These are phyloP conservation scores for Combretum micranthum DNA, from an alignment of 345 rosid species.

Conservation along the genomic window DNA sequence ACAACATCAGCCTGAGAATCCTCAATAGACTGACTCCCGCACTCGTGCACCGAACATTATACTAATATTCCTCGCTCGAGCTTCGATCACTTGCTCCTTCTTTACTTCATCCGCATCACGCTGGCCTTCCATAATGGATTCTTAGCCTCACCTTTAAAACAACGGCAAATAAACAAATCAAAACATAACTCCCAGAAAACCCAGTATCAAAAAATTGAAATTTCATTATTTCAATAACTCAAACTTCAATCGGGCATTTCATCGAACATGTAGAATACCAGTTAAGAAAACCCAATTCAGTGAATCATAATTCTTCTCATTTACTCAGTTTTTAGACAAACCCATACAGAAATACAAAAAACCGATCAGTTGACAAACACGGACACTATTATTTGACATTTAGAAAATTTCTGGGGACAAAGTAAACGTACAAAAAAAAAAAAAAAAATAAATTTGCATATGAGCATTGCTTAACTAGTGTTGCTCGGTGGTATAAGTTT, in stretches of 20 bases:
- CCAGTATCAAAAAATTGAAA: background rate
- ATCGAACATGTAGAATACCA: background rate
- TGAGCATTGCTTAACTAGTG: no score
- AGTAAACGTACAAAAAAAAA: no score
- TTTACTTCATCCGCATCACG: slow-evolving; percentile 51
- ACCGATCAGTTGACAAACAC: no score
- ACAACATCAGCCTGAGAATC: slow-evolving; percentile 96
- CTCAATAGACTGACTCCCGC: slow-evolving; percentile 98
- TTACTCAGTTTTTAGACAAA: no score
- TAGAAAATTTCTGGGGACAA: no score
- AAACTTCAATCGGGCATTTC: background rate
- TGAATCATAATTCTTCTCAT: background rate
- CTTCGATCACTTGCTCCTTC: slow-evolving; percentile 57
- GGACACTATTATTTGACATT: no score
- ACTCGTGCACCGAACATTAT: slow-evolving; percentile 95
- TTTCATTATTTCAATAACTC: background rate
- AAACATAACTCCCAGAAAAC: background rate
- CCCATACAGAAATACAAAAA: no score
- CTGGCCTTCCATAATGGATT: slow-evolving; percentile 36
- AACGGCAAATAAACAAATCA: background rate
- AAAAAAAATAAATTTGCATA: no score
- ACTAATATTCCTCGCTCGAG: slow-evolving; percentile 88
- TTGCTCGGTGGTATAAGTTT: no score
- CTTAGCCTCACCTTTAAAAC: background rate
- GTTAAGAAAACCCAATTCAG: background rate